Evolutionary conservation across 345 rosid species (phyloP).

Genomic region (Arabis hirsuta): DNA sequence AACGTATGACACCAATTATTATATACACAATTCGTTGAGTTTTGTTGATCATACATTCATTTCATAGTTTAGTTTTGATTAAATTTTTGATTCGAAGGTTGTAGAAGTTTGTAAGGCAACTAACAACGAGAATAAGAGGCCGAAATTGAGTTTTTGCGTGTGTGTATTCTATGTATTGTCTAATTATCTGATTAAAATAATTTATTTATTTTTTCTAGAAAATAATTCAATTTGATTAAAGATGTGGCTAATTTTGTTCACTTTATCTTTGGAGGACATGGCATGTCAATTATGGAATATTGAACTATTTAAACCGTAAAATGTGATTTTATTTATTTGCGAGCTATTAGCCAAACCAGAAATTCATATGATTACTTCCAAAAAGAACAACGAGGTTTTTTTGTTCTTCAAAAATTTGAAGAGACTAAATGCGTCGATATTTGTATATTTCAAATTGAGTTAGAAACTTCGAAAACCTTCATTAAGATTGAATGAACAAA

Average conservation of each 20-base stretch:
- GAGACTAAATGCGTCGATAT: neutral
- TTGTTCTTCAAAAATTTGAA: neutral
- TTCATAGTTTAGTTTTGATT: conserved; percentile 1
- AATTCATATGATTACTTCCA: conserved; percentile 1
- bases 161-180: neutral
- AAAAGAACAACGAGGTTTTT: neutral
- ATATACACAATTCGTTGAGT: neutral
- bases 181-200: too few species aligned
- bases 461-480: too few species aligned
- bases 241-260: neutral
- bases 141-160: neutral
- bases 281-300: conserved; percentile 7
- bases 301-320: neutral
- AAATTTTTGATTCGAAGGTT: neutral
- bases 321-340: conserved; percentile 29
- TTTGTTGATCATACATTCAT: conserved; percentile 12
- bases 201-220: neutral
- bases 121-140: neutral
- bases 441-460: too few species aligned
- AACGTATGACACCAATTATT: conserved; percentile 37
- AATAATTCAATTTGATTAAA: neutral
- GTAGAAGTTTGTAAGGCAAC: neutral
- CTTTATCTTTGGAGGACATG: neutral
- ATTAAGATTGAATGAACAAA: too few species aligned
- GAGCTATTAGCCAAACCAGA: conserved; percentile 9